Base-by-base conservation (phyloP, 2,329 filamentous ascomycete genomes). In the Fusarium veterinarium region DNA sequence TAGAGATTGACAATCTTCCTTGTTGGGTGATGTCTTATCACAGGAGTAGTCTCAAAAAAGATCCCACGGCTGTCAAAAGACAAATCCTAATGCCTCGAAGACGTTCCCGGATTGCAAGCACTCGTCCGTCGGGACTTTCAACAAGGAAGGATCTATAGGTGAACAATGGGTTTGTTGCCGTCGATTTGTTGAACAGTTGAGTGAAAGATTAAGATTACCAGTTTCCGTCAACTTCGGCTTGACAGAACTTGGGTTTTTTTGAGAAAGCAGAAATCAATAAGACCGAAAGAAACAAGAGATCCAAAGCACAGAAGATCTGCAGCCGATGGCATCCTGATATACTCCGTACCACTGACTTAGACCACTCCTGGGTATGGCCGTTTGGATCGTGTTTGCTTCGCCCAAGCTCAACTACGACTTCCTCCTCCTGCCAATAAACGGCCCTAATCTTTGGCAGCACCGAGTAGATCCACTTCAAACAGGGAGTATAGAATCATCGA, bases 331-430 rank as follows among this genome's bases (percentile, higher is more conserved):
- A 75, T 75, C 61, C 35, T 75, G 64, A 74, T 75, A 75, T 75
- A 75, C 53, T 62, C 64, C 53, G 76, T 77, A 51, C 71, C 52
- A 77, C 76, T 72, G 55, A 69, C 73, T 78, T 73, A 73, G 69
- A 70, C 67, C 58, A 53, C 59, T 70, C 72, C 51, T 60, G 53
- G 56, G 51, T 45, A 40, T 65, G 73, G 58, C 55, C 64, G 30
- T 58, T 41, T 60, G 49, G 58, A 60, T 67, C 12, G 49, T 75
- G 75, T 77, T 77, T 77, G 75, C 64, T 57, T 65, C 60, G 28
- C 40, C 65, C 63, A 66, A 51, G 59, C 55, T 20, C 44, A 56
- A 30, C 30, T 48, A 51, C 42, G n/a, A 42, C 41, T 28, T 52
- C 23, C 38, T 23, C 44, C 35, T 55, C 65, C 51, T 71, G 7